Evolutionary conservation across 2,329 filamentous ascomycete species (phyloP).

Genomic region (Chaetomiaceae sp.): DNA sequence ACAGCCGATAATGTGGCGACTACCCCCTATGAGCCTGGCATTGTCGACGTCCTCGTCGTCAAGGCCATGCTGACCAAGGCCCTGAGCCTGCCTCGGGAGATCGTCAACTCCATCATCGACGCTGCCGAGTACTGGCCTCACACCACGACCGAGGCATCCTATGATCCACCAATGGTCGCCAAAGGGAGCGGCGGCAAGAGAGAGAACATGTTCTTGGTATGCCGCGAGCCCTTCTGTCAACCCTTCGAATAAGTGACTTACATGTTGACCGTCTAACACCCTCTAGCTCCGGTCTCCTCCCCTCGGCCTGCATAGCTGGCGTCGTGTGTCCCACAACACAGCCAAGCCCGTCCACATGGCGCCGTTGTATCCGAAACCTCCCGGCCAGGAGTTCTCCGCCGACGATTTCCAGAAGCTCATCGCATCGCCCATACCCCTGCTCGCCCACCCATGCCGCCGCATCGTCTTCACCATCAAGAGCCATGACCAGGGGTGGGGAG

Average conservation of each 20-base stretch:
- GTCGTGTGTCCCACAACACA: constrained; percentile 23
- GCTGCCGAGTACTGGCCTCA: constrained; percentile 60
- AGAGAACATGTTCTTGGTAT: constrained; percentile 41
- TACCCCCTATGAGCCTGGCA: constrained; percentile 33
- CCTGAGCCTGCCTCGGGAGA: constrained; percentile 47
- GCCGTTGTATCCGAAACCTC: constrained; percentile 11
- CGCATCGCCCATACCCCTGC: constrained; percentile 36
- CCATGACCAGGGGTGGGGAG: constrained; percentile 56
- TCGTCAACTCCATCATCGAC: constrained; percentile 55
- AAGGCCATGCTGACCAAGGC: constrained; percentile 45
- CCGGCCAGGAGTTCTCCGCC: constrained; percentile 30
- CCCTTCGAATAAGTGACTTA: neutral
- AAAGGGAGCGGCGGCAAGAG: constrained; percentile 4
- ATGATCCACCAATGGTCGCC: constrained; percentile 15
- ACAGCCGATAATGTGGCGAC: neutral
- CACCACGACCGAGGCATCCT: constrained; percentile 33
- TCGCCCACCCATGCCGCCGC: constrained; percentile 52
- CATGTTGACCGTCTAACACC: neutral
- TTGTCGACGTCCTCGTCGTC: constrained; percentile 47
- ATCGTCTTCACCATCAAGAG: constrained; percentile 56
- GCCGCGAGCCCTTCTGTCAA: neutral
- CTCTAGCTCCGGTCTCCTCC: constrained; percentile 39
- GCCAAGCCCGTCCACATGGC: constrained; percentile 1
- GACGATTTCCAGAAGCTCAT: constrained; percentile 35
- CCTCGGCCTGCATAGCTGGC: constrained; percentile 35